phyloP scores from a whole-genome alignment of 805 yeast genomes.

The Lipomyces starkeyi region DNA sequence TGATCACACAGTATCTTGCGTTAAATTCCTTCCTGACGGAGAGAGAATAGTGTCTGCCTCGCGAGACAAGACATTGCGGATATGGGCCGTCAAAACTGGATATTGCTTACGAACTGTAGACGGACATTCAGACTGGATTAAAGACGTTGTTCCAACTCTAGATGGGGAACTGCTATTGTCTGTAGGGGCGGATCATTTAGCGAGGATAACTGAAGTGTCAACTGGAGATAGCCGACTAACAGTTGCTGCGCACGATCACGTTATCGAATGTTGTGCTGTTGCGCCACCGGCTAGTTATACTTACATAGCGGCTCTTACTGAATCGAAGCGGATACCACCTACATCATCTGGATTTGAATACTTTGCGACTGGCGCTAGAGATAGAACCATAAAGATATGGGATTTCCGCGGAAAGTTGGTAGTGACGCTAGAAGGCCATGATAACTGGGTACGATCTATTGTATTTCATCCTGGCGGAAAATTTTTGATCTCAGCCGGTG shows the following conservation, averaged over 20 bases:
- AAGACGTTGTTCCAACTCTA: conserved; percentile 57
- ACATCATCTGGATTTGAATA: conserved; percentile 52
- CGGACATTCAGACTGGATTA: conserved; percentile 90
- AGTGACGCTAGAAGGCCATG: conserved; percentile 71
- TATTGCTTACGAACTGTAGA: conserved; percentile 67
- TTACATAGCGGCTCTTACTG: conserved; percentile 17
- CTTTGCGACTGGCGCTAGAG: conserved; percentile 80
- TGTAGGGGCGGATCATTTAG: conserved; percentile 79
- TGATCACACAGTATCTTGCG: conserved; percentile 79
- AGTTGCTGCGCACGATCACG: conserved; percentile 73
- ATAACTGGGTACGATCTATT: conserved; percentile 82
- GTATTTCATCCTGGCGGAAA: conserved; percentile 77
- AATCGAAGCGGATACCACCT: conserved; percentile 5
- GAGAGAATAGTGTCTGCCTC: conserved; percentile 70
- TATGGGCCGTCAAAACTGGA: conserved; percentile 76
- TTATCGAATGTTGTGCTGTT: conserved; percentile 73
- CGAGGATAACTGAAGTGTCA: conserved; percentile 67
- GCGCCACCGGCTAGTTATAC: conserved; percentile 55
- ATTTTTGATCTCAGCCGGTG: conserved; percentile 72
- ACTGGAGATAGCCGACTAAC: conserved; percentile 71
- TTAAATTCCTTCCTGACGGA: conserved; percentile 59
- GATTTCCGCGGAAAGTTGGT: conserved; percentile 65
- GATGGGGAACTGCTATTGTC: conserved; percentile 67
- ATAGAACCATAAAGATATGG: conserved; percentile 78
- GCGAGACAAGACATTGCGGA: conserved; percentile 84